phyloP scores from a whole-genome alignment of 305 asterid genomes.

The Euphrasia arctica region DNA sequence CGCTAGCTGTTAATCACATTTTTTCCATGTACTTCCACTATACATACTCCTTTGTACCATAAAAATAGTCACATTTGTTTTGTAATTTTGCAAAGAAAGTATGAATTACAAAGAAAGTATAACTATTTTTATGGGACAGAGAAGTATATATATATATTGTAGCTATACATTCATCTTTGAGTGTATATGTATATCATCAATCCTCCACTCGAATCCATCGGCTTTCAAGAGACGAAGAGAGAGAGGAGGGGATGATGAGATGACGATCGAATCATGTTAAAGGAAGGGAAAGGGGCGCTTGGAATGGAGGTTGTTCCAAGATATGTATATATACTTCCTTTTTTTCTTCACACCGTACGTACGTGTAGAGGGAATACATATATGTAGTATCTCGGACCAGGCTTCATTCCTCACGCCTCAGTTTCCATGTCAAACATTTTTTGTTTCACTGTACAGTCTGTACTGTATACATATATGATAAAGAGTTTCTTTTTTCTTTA shows the following conservation, averaged over 20 bases:
- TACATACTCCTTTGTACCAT: background rate
- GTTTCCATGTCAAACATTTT: constrained; percentile 7
- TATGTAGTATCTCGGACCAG: constrained; percentile 69
- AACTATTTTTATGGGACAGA: no score
- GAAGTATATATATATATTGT: no score
- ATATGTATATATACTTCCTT: constrained; percentile 24
- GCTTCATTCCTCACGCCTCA: constrained; percentile 70
- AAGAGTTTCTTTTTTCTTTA: background rate
- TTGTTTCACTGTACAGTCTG: background rate
- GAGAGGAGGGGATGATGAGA: background rate
- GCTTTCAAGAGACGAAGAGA: constrained; percentile 13
- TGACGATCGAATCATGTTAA: background rate
- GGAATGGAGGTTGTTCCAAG: constrained; percentile 91
- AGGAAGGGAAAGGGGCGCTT: constrained; percentile 39
- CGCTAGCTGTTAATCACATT: no score
- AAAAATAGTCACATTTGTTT: no score
- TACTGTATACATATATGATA: no score
- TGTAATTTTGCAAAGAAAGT: no score
- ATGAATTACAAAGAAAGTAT: no score
- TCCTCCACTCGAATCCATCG: constrained; percentile 29
- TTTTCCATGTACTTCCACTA: background rate
- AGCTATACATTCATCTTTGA: no score
- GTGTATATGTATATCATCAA: constrained; percentile 25
- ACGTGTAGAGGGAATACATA: no score
- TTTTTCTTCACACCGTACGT: background rate